Base-by-base conservation (phyloP, 179 eudicot species). In the Pouteria campechiana region DNA sequence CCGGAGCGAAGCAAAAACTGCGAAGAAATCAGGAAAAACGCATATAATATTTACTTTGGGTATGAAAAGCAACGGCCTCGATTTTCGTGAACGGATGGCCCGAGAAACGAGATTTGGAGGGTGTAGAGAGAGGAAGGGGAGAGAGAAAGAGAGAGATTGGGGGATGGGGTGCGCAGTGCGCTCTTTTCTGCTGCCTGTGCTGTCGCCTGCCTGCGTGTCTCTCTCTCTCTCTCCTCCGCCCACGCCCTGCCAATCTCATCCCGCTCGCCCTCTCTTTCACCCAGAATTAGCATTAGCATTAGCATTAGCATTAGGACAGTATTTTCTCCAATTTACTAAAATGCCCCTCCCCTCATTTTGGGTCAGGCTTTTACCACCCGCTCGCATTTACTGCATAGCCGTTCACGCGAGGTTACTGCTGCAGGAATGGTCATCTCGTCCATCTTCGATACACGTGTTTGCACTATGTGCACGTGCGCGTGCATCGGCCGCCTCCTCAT, bases 51-150 rank as follows among this genome's bases (percentile, higher is more conserved):
- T n/a, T 25, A 6, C 11, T 19, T 15, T 39, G 6, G 38, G 1
- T 34, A 50, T 6, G 10, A 11, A 17, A 12, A 48, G 19, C 25
- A 13, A 44, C 12, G 12, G 38, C 61, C 64, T 68, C 52, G 74
- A 44, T 48, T 44, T 46, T 58, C 51, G 81, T 53, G 81, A 68
- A 38, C 13, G 57, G 48, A 59, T 61, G 81, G 68, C 67, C 51
- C 75, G 39, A 54, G 54, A 57, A 63, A 42, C 59, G 61, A 70
- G 62, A 61, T 56, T 52, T 46, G 15, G 57, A 60, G 57, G 48
- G 54, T 8, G 33, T 37, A 11, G 35, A 13, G 34, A 25, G 8
- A 25, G 14, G 25, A 24, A 17, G 37, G 4, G 10, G 25, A 0
- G 15, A 14, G 16, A n/a, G n/a, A n/a, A n/a, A n/a, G n/a, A n/a